Evolutionary conservation across 2,329 filamentous ascomycete species (phyloP).

Genomic region (Tolypocladium paradoxum): DNA sequence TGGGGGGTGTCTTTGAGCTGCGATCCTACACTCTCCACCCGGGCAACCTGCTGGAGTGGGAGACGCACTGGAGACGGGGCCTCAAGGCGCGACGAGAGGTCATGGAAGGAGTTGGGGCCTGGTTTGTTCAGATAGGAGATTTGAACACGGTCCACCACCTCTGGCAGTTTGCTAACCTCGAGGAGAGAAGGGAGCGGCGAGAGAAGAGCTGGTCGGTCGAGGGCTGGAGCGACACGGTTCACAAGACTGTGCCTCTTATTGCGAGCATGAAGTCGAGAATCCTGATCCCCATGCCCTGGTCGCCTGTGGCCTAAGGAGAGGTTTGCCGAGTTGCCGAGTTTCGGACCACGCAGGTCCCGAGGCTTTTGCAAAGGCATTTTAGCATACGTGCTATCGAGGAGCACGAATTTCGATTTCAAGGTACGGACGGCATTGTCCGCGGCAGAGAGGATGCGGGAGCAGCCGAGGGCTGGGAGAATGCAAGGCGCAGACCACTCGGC

Average conservation of each 20-base stretch:
- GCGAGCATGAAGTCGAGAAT: constrained; percentile 94
- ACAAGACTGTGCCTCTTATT: constrained; percentile 96
- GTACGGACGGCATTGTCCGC: background rate
- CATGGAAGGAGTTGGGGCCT: constrained; percentile 96
- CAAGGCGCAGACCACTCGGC: background rate
- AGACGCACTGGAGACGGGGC: constrained; percentile 93
- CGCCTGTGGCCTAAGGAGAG: constrained; percentile 62
- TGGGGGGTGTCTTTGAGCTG: constrained; percentile 90
- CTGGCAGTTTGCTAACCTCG: constrained; percentile 96
- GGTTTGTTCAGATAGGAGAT: constrained; percentile 98
- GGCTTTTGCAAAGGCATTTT: background rate
- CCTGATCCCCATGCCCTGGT: constrained; percentile 92
- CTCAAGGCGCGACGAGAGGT: constrained; percentile 86
- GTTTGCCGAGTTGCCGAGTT: background rate
- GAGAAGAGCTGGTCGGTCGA: constrained; percentile 94
- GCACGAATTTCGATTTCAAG: background rate
- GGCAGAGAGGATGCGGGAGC: background rate
- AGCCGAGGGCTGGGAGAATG: background rate
- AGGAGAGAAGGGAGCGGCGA: constrained; percentile 79
- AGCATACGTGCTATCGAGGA: background rate
- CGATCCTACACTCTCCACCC: constrained; percentile 94
- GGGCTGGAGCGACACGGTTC: constrained; percentile 94
- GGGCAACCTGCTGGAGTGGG: constrained; percentile 94
- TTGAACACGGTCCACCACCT: constrained; percentile 96
- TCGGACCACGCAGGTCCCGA: background rate